These are phyloP conservation scores for Nitzschia sp. DNA, from an alignment of 108 stramenopile species.

Conservation along the genomic window DNA sequence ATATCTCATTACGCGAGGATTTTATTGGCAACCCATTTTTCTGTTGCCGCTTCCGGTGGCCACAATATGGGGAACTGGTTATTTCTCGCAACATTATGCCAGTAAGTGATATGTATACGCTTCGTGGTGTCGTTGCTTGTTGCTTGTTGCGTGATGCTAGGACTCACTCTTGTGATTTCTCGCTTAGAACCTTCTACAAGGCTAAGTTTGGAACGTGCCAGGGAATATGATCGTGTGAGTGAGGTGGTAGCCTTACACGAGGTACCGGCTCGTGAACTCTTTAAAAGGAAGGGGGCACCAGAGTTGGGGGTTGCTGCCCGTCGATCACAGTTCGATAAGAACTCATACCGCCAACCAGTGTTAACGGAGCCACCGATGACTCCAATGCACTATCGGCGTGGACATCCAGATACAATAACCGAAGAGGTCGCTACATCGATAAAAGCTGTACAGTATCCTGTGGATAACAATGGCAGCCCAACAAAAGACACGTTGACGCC, in stretches of 20 bases:
- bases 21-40: constrained; percentile 42
- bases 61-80: constrained; percentile 62
- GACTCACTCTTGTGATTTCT: neutral
- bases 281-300: neutral
- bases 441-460: neutral
- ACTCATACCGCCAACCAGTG: constrained; percentile 84
- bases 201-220: constrained; percentile 78
- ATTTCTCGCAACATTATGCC: constrained; percentile 59
- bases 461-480: too few species aligned
- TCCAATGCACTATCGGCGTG: constrained; percentile 63
- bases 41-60: constrained; percentile 73
- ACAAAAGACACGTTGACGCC: too few species aligned
- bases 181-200: constrained; percentile 53
- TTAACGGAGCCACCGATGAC: constrained; percentile 57
- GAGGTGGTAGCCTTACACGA: constrained; percentile 35
- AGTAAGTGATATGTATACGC: constrained; percentile 7
- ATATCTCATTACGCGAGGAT: constrained; percentile 67
- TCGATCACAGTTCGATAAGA: constrained; percentile 54
- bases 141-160: neutral
- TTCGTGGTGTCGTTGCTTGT: neutral
- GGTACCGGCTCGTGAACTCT: neutral
- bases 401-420: constrained; percentile 34
- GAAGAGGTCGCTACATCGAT: constrained; percentile 18
- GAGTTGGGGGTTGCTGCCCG: constrained; percentile 40
- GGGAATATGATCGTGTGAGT: constrained; percentile 74